Base-by-base conservation (phyloP, 129 eudicot species). In the Apium graveolens region DNA sequence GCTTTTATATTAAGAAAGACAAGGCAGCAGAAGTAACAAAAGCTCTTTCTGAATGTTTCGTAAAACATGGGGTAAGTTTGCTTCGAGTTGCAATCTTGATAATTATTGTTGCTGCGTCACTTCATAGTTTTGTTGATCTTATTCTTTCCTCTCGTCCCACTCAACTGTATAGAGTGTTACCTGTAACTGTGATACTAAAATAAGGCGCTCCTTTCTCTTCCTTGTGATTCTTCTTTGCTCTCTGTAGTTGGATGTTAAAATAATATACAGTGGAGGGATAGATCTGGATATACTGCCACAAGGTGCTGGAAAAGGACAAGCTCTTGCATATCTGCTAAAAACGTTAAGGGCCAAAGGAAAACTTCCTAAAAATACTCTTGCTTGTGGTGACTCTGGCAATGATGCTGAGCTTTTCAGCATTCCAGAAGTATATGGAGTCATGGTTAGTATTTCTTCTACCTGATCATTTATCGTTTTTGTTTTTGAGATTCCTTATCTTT, bases 241-340 rank as follows among this genome's bases (percentile, higher is more conserved):
- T 79, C 70, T 78, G 81, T 90, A 95, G 99, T 77, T 95, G 87
- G 99, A 95, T 87, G 94, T 89, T n/a, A 95, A 95, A 85, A 95
- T 95, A 79, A 95, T 95, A 18, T 92, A 95, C 84, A 95, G 99
- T 81, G 97, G 97, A 13, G 99, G 99, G 45, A 86, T 88, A 86
- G 97, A 95, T 82, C 80, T 95, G 88, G 99, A 95, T 80, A 89
- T 95, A 71, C 86, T 95, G 81, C 97, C 99, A 37, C 91, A 95
- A 92, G 94, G 96, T 77, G 97, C 99, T 81, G 99, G 99, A 12
- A 95, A 95, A 92, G 99, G 97, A 43, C 96, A 95, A 83, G 99
- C 99, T 73, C 93, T 95, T 79, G 96, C 99, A 70, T 95, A 95
- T 85, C 70, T 95, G 85, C 97, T 77, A 46, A 87, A 87, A 72